Evolutionary conservation across 2,329 filamentous ascomycete genomes (phyloP).

Genomic region (Phaeoacremonium minimum): DNA sequence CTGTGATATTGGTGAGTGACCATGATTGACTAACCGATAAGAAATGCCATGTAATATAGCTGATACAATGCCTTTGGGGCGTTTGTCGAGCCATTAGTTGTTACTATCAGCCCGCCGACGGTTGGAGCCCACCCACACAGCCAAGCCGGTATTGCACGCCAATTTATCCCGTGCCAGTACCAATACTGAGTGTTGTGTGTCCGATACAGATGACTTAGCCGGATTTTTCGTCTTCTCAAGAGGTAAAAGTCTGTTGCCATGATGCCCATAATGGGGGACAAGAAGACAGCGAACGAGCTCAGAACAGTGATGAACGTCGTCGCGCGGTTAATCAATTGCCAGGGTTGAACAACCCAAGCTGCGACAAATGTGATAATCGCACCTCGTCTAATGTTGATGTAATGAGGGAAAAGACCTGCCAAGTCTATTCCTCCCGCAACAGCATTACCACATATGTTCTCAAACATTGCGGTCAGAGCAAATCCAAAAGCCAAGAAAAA

Average conservation of each 20-base stretch:
- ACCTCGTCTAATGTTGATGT: slow-evolving; percentile 22
- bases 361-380: slow-evolving; percentile 22
- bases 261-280: slow-evolving; percentile 31
- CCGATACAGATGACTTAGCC: slow-evolving; percentile 29
- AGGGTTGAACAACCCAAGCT: slow-evolving; percentile 22
- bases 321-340: slow-evolving; percentile 23
- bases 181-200: slow-evolving; percentile 31
- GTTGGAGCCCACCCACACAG: slow-evolving; percentile 36
- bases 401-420: slow-evolving; percentile 14
- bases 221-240: slow-evolving; percentile 24
- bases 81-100: slow-evolving; percentile 18
- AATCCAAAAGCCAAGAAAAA: slow-evolving; percentile 23
- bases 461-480: slow-evolving; percentile 35
- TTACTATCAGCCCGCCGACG: slow-evolving; percentile 32
- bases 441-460: slow-evolving; percentile 31
- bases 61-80: slow-evolving; percentile 32
- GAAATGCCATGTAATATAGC: slow-evolving; percentile 42
- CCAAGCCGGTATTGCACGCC: slow-evolving; percentile 36
- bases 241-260: slow-evolving; percentile 32
- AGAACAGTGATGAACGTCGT: slow-evolving; percentile 22
- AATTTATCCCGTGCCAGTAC: slow-evolving; percentile 37
- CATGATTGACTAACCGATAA: slow-evolving; percentile 25
- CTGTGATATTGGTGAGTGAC: slow-evolving; percentile 3
- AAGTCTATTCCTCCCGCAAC: slow-evolving; percentile 20
- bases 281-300: slow-evolving; percentile 34